Percentiles rank a stretch among this genome's conserved stretches.
phyloP scores from a whole-genome alignment of 352 stramenopile species.

The Pythium volutum region DNA sequence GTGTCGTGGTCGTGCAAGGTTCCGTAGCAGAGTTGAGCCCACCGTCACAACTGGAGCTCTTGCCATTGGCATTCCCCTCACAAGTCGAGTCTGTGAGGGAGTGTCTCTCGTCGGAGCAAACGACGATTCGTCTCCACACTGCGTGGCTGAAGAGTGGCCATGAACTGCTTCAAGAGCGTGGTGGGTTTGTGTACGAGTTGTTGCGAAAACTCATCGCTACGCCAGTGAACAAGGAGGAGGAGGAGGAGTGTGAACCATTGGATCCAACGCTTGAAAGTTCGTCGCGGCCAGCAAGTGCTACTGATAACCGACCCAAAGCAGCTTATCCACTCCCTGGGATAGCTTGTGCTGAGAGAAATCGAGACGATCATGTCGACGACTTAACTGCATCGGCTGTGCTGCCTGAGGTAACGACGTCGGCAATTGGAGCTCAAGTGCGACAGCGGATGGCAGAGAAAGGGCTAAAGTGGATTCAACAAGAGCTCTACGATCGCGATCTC shows the following conservation, averaged over 20 bases:
- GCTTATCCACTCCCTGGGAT: background rate
- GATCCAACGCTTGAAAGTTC: background rate
- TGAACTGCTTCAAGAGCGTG: slow-evolving; percentile 64
- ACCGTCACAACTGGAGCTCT: slow-evolving; percentile 28
- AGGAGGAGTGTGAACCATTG: background rate
- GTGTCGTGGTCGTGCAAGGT: slow-evolving; percentile 53
- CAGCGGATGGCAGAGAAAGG: slow-evolving; percentile 36
- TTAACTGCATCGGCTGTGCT: background rate
- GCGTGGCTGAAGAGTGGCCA: slow-evolving; percentile 79
- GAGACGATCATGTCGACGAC: background rate
- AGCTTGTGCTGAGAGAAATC: too few relatives aligned
- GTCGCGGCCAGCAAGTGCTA: background rate
- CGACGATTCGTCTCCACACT: slow-evolving; percentile 14
- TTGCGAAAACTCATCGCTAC: slow-evolving; percentile 39
- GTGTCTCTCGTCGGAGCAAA: background rate
- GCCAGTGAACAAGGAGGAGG: slow-evolving; percentile 1
- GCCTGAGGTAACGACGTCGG: background rate
- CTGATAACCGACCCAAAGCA: background rate
- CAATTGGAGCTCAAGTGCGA: slow-evolving; percentile 24
- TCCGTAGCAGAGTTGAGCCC: slow-evolving; percentile 8
- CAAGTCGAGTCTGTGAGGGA: slow-evolving; percentile 13
- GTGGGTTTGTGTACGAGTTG: slow-evolving; percentile 50
- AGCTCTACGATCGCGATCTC: slow-evolving; percentile 70
- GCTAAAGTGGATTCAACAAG: slow-evolving; percentile 75
- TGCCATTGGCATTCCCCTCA: slow-evolving; percentile 6